A percentile compares a stretch with the other conserved stretches of the same genome.
phyloP scores from a whole-genome alignment of 495 filamentous ascomycete genomes.

The Tuber borchii region DNA sequence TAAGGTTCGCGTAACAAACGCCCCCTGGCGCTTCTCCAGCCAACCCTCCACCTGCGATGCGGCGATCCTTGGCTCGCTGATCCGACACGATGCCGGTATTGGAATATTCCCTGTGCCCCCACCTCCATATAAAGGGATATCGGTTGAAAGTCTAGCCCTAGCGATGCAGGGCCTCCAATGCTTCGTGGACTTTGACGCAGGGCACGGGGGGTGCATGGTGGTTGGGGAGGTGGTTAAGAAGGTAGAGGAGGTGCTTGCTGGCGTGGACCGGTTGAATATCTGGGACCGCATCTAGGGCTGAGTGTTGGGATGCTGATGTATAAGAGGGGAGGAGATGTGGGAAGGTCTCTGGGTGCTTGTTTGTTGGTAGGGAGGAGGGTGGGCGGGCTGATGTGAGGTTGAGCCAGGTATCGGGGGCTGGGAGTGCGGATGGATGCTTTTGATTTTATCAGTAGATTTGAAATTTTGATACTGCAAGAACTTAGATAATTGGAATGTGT shows the following conservation, averaged over 20 bases:
- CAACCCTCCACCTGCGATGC: conserved; percentile 14
- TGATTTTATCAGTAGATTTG: no score
- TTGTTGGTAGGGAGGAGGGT: no score
- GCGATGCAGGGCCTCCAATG: conserved; percentile 5
- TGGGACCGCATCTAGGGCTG: background rate
- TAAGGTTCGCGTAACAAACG: background rate
- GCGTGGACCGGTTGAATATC: background rate
- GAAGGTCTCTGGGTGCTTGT: no score
- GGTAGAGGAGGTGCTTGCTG: background rate
- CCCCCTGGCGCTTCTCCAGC: background rate
- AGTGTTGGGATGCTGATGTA: background rate
- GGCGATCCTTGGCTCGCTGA: conserved; percentile 20
- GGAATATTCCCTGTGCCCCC: conserved; percentile 21
- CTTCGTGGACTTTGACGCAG: conserved; percentile 8
- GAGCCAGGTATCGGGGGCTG: no score
- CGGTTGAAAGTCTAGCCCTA: background rate
- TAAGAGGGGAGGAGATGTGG: no score
- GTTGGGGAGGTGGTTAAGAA: background rate
- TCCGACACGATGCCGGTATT: conserved; percentile 8
- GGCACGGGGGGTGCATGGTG: conserved; percentile 15
- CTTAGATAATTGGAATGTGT: no score
- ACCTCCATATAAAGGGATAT: conserved; percentile 10
- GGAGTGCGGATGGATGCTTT: no score
- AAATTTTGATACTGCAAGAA: no score
- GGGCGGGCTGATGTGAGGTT: no score